A percentile compares a stretch with the other conserved stretches of the same genome.
Conservation (phyloP, 441 rosid genomes). For the Daphne laureola region DNA sequence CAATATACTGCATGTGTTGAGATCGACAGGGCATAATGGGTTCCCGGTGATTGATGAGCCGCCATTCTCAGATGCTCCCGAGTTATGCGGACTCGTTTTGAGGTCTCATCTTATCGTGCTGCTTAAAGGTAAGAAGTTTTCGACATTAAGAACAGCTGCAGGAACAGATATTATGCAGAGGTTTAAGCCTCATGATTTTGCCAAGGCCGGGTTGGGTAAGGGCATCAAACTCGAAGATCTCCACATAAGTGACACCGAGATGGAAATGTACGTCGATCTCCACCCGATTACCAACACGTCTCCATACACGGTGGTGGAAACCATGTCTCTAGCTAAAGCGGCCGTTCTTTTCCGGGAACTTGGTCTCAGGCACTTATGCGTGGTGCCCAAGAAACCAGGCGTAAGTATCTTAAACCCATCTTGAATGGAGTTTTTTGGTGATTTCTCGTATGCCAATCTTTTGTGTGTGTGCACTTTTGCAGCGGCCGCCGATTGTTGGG, state of each 20-base stretch:
- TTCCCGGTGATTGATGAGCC: conserved; percentile 72
- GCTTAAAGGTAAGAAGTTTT: conserved; percentile 48
- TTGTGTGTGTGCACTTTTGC: conserved; percentile 12
- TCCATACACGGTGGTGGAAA: conserved; percentile 61
- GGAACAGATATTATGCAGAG: conserved; percentile 32
- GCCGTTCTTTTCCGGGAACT: conserved; percentile 64
- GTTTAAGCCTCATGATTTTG: conserved; percentile 46
- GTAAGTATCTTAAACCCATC: conserved; percentile 23
- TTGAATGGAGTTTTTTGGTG: too few species aligned
- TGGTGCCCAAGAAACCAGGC: conserved; percentile 58
- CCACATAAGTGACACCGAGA: conserved; percentile 43
- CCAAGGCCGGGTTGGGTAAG: conserved; percentile 57
- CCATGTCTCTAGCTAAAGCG: conserved; percentile 64
- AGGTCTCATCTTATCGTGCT: conserved; percentile 66
- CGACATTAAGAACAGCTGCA: conserved; percentile 24
- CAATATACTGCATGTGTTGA: conserved; percentile 38
- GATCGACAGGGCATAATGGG: conserved; percentile 47
- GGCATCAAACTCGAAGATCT: conserved; percentile 55
- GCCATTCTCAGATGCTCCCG: conserved; percentile 46
- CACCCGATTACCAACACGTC: conserved; percentile 59
- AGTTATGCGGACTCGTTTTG: conserved; percentile 56
- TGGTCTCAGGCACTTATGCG: conserved; percentile 59
- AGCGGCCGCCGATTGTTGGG: conserved; percentile 72
- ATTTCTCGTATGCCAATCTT: not conserved
- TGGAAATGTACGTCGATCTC: conserved; percentile 72